Evolutionary conservation across 164 flowering plant species (phyloP).

Genomic region (Echeveria elegans): DNA sequence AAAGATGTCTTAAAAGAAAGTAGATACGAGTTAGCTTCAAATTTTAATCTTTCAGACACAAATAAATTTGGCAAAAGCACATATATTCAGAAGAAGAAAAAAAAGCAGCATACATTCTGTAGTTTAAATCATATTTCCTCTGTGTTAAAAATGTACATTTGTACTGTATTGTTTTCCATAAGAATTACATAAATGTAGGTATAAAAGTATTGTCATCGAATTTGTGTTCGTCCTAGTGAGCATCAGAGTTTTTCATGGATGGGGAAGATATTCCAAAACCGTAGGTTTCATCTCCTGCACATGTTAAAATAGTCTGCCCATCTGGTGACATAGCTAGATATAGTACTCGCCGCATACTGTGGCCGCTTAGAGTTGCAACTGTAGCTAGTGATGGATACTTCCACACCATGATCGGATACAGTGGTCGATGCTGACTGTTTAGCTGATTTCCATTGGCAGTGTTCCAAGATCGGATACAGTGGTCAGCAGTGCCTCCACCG

Average conservation of each 20-base stretch:
- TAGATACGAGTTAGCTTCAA: too few relatives aligned
- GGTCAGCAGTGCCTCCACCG: constrained; percentile 99
- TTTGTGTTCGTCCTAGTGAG: constrained; percentile 86
- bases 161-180: background rate
- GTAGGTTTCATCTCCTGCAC: constrained; percentile 94
- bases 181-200: background rate
- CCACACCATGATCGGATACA: constrained; percentile 98
- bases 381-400: constrained; percentile 87
- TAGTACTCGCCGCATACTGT: constrained; percentile 78
- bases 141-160: background rate
- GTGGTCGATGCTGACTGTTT: constrained; percentile 66
- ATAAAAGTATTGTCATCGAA: constrained; percentile 33
- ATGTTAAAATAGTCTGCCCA: constrained; percentile 99
- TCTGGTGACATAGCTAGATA: constrained; percentile 96
- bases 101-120: too few relatives aligned
- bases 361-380: constrained; percentile 97
- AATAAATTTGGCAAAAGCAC: too few relatives aligned
- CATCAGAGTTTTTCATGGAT: too few relatives aligned
- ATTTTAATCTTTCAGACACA: too few relatives aligned
- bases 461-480: constrained; percentile 97
- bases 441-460: constrained; percentile 78
- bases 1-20: too few relatives aligned
- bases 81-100: too few relatives aligned
- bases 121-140: too few relatives aligned
- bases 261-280: constrained; percentile 96